Base-by-base conservation (phyloP, 2,329 filamentous ascomycete genomes). In the Venturia nashicola region DNA sequence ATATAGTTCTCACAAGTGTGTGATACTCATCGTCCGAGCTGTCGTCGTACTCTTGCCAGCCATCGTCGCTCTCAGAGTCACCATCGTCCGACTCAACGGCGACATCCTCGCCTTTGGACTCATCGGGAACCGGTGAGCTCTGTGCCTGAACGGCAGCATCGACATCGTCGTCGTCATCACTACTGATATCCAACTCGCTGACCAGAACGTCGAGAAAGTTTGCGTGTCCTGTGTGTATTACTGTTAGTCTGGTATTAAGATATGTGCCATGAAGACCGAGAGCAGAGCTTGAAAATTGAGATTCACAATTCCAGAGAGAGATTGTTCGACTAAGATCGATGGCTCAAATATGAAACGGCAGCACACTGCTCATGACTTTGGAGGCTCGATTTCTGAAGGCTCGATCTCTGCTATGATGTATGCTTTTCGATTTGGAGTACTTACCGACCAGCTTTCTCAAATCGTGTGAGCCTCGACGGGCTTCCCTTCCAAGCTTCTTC, bases 141-240 rank as follows among this genome's bases (percentile, higher is more conserved):
- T 6, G 23, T n/a, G 36, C 27, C 42, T 62, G 51, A 20, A 20
- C 16, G 9, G 27, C 3, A 40, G 36, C 18, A 43, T 36, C 18
- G 18, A 12, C n/a, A n/a, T 42, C 61, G 5, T 54, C 48, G 12
- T 57, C 51, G 42, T 59, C 46, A 34, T 57, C 51, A 18, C 27
- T 57, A 18, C 16, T 57, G 36, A 27, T n/a, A 14, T 63, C 27
- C n/a, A 63, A 20, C 48, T 63, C 61, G 16, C 40, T 43, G 14
- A 63, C 36, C n/a, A 63, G 36, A 55, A 55, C 61, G 36, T 63
- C 61, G 12, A 63, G 61, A 27, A 63, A 63, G 48, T 63, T 57
- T 39, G 61, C 61, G 48, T 63, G 61, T 8, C 61, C 61, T 57
- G 14, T 3, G 23, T 18, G n/a, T 7, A 9, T 62, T 23, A 34